These are phyloP conservation scores for Tillandsia fasciculata DNA, from an alignment of 176 grass and related monocot species.

Conservation along the genomic window DNA sequence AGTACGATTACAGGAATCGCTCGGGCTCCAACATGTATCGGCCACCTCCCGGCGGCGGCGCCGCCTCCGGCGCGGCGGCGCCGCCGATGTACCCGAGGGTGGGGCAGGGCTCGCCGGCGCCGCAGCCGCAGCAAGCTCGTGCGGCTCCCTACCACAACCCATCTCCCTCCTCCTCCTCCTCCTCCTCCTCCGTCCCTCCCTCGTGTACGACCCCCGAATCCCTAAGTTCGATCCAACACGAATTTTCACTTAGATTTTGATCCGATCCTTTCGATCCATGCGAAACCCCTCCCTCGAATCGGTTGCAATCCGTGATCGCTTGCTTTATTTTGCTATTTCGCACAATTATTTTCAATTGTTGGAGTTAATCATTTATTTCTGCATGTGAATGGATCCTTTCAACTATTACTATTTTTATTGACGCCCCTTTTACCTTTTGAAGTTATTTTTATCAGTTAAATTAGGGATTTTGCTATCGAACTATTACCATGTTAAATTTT, in stretches of 20 bases:
- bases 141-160: conserved; percentile 35
- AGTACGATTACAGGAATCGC: conserved; percentile 40
- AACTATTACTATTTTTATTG: too few relatives aligned
- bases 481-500: too few relatives aligned
- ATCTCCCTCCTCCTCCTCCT: not conserved
- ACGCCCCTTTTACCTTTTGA: too few relatives aligned
- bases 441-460: too few relatives aligned
- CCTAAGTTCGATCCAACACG: not conserved
- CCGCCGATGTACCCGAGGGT: not conserved
- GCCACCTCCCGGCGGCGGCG: conserved; percentile 26
- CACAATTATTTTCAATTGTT: not conserved
- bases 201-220: not conserved
- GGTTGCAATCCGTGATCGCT: not conserved
- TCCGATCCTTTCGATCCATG: too few relatives aligned
- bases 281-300: not conserved
- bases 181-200: conserved; percentile 10
- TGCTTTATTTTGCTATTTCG: not conserved
- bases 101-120: not conserved
- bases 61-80: conserved; percentile 27
- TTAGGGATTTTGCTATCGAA: too few relatives aligned
- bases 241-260: not conserved
- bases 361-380: too few relatives aligned
- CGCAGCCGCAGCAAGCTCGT: conserved; percentile 5
- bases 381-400: too few relatives aligned
- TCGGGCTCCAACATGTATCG: conserved; percentile 29